A percentile compares a stretch with the other conserved stretches of the same genome.
Conservation (phyloP, 176 grass and related monocot species). For the Zoysia pacifica region DNA sequence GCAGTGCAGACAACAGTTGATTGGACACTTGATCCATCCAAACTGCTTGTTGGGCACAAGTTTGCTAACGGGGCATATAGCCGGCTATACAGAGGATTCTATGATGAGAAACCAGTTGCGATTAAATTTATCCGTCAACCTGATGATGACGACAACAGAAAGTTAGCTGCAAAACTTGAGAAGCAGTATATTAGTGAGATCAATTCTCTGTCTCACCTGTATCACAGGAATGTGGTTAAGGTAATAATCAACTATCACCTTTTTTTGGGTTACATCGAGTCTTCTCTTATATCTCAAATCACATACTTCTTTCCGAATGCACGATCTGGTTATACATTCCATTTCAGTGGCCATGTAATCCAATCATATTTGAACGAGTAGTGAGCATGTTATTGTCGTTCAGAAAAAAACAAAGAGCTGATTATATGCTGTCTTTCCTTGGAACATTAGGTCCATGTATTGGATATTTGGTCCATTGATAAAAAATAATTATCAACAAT, state of each 20-base stretch:
- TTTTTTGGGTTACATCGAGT: not conserved
- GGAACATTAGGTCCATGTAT: not conserved
- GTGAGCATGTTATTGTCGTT: not conserved
- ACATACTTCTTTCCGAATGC: not conserved
- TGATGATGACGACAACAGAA: constrained; percentile 54
- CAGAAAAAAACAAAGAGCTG: not conserved
- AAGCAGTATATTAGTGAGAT: constrained; percentile 76
- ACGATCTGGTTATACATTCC: not conserved
- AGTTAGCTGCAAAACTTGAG: constrained; percentile 55
- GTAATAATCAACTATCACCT: constrained; percentile 32
- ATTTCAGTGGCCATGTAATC: not conserved
- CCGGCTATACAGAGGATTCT: constrained; percentile 58
- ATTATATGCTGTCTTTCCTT: not conserved
- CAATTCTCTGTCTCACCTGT: constrained; percentile 61
- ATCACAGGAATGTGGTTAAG: constrained; percentile 81
- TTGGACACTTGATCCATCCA: constrained; percentile 58
- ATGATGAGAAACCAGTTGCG: constrained; percentile 70
- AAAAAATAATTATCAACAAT: not conserved
- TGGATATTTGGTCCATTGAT: no score
- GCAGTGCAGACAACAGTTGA: constrained; percentile 45
- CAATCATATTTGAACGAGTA: not conserved
- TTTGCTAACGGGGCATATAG: constrained; percentile 74
- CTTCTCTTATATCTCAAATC: constrained; percentile 5
- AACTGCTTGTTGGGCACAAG: constrained; percentile 54
- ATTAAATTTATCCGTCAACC: constrained; percentile 73